Base-by-base conservation (phyloP, 768 basidiomycete genomes). In the Sutorius australiensis region DNA sequence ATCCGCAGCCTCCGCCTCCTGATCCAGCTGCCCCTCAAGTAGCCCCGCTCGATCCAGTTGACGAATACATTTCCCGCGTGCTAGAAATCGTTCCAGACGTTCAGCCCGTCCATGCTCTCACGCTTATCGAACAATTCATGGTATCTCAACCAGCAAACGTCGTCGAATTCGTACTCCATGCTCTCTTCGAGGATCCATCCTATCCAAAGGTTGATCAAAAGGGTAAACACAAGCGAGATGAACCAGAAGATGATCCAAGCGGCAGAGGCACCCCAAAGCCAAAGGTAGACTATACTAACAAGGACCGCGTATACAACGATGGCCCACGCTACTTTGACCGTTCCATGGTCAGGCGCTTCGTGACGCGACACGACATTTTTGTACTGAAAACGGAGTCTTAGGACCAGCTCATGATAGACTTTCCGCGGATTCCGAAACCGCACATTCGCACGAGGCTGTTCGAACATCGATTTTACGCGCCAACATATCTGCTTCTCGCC, bases 81-180 rank as follows among this genome's bases (percentile, higher is more conserved):
- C 71, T 86, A 34, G 86, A 88, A 60, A 78, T 91, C 41, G 66
- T 89, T 12, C 89, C 89, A 0, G 86, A 89, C 58, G 84, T 89
- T 21, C 74, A 78, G 19, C 81, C 83, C 5, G 70, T 74, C 3
- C 77, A 89, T 57, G 78, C 77, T 12, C 62, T 74, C 21, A 55
- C 64, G 1, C 79, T 88, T 31, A 62, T 88, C 30, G 67, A 74
- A 34, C 62, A 74, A 40, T 71, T 78, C 55, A 63, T 78, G 28
- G 68, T 72, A 5, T 59, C 67, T 5, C 70, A 72, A 1, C 59
- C 58, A 16, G 45, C n/a, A 10, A 60, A 65, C 30, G 76, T 80
- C 38, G 73, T 82, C 34, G 79, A 86, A 60, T 67, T 68, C 6
- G 78, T 86, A 0, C 57, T 92, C 9, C 80, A 87, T 46, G 59